These are phyloP conservation scores for Iberis amara DNA, from an alignment of 441 rosid species.

Conservation along the genomic window DNA sequence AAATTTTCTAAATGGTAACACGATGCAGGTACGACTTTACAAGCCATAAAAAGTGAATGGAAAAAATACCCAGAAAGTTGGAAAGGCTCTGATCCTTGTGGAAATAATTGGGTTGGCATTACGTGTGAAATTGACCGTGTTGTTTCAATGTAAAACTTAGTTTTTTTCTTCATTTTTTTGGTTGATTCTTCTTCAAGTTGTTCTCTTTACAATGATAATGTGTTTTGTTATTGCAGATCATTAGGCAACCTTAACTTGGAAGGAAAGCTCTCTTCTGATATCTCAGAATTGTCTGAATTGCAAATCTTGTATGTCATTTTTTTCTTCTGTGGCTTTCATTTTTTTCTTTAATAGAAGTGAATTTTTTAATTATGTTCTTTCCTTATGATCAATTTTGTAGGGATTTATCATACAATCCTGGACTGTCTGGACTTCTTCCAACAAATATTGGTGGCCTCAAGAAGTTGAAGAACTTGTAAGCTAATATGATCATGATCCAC, in stretches of 20 bases:
- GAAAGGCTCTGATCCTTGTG: constrained; percentile 75
- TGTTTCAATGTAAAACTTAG: constrained; percentile 43
- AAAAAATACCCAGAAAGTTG: constrained; percentile 50
- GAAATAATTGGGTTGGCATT: constrained; percentile 65
- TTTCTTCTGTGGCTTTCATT: neutral
- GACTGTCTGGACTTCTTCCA: constrained; percentile 61
- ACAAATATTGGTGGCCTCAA: constrained; percentile 47
- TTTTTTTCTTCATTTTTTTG: neutral
- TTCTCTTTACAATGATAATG: too few species aligned
- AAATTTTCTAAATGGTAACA: too few species aligned
- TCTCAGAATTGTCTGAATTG: constrained; percentile 48
- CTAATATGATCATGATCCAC: constrained; percentile 6
- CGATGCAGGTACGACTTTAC: too few species aligned
- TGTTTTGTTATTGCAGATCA: constrained; percentile 61
- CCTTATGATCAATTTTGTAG: constrained; percentile 31
- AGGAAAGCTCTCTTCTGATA: constrained; percentile 53
- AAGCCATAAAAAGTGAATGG: constrained; percentile 43
- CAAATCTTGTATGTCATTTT: constrained; percentile 48
- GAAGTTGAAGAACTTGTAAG: constrained; percentile 66
- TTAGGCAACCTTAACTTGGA: constrained; percentile 45
- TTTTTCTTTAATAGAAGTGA: neutral
- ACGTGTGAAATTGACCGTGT: constrained; percentile 46
- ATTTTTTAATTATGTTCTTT: neutral
- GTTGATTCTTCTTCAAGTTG: too few species aligned
- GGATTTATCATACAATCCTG: constrained; percentile 70